Evolutionary conservation across 2,329 filamentous ascomycete genomes (phyloP).

Genomic region (Metarhizium album): DNA sequence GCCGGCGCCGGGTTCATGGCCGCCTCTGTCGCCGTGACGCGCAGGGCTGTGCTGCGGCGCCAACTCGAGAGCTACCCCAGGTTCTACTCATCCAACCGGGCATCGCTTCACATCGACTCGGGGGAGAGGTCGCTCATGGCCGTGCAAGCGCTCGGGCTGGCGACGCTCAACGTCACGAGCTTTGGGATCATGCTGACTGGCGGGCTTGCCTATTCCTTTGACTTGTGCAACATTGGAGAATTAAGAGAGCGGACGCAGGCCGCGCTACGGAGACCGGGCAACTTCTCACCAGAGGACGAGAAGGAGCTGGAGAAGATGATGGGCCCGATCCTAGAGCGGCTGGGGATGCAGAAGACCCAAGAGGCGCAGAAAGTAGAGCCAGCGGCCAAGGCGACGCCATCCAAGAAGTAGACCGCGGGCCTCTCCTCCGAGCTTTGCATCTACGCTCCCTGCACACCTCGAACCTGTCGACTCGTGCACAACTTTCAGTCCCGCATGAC

Average conservation of each 20-base stretch:
- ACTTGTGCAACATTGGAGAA: constrained; percentile 61
- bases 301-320: constrained; percentile 52
- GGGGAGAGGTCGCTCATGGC: constrained; percentile 50
- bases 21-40: constrained; percentile 59
- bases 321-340: constrained; percentile 43
- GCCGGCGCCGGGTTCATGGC: constrained; percentile 67
- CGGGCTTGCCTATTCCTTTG: constrained; percentile 63
- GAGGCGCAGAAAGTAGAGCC: background rate
- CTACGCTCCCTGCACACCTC: background rate
- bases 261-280: constrained; percentile 25
- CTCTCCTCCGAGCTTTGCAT: background rate
- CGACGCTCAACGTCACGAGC: constrained; percentile 74
- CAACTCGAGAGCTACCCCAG: constrained; percentile 51
- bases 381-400: background rate
- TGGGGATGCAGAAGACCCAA: constrained; percentile 22
- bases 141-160: constrained; percentile 71
- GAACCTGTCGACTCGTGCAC: too few relatives aligned
- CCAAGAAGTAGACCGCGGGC: background rate
- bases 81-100: constrained; percentile 57
- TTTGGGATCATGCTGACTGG: constrained; percentile 66
- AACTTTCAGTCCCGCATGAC: too few relatives aligned
- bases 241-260: constrained; percentile 41
- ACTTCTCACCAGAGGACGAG: constrained; percentile 38
- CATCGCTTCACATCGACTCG: constrained; percentile 15
- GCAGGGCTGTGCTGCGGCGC: constrained; percentile 57